Conservation (phyloP, 139 green algal species). For the Eudorina sp. region DNA sequence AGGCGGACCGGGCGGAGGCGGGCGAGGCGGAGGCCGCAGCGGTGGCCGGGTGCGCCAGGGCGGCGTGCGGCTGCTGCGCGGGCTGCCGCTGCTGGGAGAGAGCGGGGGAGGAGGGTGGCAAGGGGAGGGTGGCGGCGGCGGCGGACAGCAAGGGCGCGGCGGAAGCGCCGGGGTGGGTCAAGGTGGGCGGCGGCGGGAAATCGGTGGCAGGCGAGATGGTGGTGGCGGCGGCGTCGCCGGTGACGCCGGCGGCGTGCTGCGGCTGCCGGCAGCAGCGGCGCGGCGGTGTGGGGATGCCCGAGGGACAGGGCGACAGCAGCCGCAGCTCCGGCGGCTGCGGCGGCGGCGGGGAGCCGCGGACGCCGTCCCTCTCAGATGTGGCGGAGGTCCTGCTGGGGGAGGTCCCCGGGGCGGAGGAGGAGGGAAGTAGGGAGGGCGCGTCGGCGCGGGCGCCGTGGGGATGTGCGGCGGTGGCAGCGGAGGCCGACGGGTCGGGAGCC, state of each 20-base stretch:
- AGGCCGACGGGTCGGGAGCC: no score
- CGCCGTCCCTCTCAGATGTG: no score
- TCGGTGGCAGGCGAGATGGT: neutral
- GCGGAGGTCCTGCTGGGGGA: no score
- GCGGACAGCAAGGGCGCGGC: neutral
- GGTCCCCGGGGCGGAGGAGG: no score
- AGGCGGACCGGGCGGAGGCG: neutral
- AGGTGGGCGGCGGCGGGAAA: neutral
- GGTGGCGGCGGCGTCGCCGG: neutral
- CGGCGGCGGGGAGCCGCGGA: no score
- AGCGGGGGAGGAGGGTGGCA: neutral
- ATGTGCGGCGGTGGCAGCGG: no score
- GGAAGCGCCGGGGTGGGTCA: neutral
- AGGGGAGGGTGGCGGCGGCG: neutral
- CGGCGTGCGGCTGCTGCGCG: conserved; percentile 1
- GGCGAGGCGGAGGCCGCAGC: neutral
- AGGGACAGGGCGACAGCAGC: no score
- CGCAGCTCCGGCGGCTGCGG: no score
- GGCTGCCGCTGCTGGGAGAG: neutral
- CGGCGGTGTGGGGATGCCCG: no score
- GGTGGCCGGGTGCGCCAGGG: neutral
- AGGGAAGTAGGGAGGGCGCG: no score
- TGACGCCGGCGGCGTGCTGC: neutral
- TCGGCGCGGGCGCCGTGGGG: no score
- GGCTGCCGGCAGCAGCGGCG: neutral